Base-by-base conservation (phyloP, 2,329 filamentous ascomycete species). In the Beauveria sp. region DNA sequence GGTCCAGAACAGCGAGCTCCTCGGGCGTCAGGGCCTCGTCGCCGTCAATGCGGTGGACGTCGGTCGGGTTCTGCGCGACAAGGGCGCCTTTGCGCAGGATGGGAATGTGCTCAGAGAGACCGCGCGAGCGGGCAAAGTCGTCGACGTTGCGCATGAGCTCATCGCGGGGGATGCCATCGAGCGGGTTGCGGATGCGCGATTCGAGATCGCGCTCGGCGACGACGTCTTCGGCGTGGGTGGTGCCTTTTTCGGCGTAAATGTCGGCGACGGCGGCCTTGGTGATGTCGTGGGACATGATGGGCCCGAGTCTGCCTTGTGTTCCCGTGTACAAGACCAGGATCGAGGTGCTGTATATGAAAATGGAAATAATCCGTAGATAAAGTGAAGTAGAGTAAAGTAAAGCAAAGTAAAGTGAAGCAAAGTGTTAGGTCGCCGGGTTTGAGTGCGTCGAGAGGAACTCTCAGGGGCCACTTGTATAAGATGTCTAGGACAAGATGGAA, bases 11-110 rank as follows among this genome's bases (percentile, higher is more conserved):
- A 20, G 79, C 74, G 61, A 85, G 81, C 68, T 89, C 87, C 0
- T 77, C 76, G 16, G 86, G 79, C 59, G 78, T 74, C 2, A 92
- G 79, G 12, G 83, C 81, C 56, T 82, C 75, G 37, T 22, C 20
- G 64, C 82, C 81, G 4, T 72, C 73, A 46, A 91, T 79, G 37
- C 79, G 75, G 62, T 89, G 86, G 69, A 77, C 88, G 30, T 79
- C 77, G 12, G 76, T 74, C 0, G 88, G 88, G 66, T 87, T 84
- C 70, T 90, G 88, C 2, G 90, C 90, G 22, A 92, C 82, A 9
- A 93, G 78, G 4, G 89, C 90, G 37, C 88, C 90, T 67, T 87
- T 87, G 58, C 82, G 78, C 55, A 92, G 78, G 16, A 88, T 69
- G 4, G 77, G 73, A 2, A 84, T 72, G 64, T 87, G 80, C 60